Evolutionary conservation across 495 filamentous ascomycete genomes (phyloP), one percentile per base, ranked within the genome.

Genomic region (Penicillium silybi): DNA sequence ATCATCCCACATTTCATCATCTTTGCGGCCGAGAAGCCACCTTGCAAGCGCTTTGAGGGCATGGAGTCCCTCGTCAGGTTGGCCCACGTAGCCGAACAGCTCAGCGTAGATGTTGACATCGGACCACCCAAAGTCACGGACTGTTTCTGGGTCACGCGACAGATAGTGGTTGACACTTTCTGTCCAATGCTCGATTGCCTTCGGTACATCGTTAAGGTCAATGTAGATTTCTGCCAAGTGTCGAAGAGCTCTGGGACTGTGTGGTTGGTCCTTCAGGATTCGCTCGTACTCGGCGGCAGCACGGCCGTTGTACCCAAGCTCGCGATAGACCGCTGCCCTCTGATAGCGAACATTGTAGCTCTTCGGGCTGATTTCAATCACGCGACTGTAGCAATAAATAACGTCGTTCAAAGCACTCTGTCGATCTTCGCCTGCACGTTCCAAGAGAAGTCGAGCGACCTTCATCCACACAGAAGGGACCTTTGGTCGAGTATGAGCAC

Each of bases 31-130:
- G 26, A 95, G 71, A 22, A 96, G 72, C 91, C 92, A 96, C 42
- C 93, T 77, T 22, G 85, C 79, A 4, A 96, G 60, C 13, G 72
- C 70, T 64, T 87, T 92, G 10, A 93, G 68, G 57, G 84, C 77
- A 18, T 63, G 62, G 6, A 95, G 76, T 9, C 86, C 91, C 47
- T 84, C 75, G 10, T 75, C 68, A 61, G 81, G 85, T 49, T 79
- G 73, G 45, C 77, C 77, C 7, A 82, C 60, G 42, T 83, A 81
- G 11, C 79, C 77, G 55, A 89, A 86, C 19, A 97, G 77, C 58
- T 96, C 90, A 22, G 86, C 78, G 53, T 91, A 95, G 45, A 91
- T 85, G 57, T 90, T 86, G 29, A 92, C 66, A 62, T 96, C 88
- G 25, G 84, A 83, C 90, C 91, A 97, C 26, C 82, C 81, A 56